These are phyloP conservation scores for Trypanosoma boissoni DNA, from an alignment of 208 protist genomes.

Conservation along the genomic window DNA sequence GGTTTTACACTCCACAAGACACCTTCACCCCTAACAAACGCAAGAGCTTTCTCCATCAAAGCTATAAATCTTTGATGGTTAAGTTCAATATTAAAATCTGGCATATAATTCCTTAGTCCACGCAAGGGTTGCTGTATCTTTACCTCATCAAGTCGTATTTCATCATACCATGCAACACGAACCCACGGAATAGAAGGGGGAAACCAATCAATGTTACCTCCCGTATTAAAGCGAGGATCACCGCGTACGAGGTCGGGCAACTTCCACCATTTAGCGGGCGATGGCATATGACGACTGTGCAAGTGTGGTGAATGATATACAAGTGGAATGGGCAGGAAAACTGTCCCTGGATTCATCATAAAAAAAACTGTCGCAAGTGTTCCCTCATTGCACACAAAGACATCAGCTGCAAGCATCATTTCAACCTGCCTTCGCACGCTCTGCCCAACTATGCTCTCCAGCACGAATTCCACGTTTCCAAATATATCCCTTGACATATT, in stretches of 20 bases:
- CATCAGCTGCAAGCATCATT: constrained; percentile 26
- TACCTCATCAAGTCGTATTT: constrained; percentile 18
- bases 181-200: constrained; percentile 30
- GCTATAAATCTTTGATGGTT: constrained; percentile 14
- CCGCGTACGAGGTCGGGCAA: constrained; percentile 22
- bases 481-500: background rate
- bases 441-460: constrained; percentile 16
- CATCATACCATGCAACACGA: constrained; percentile 21
- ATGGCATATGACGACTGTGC: constrained; percentile 9
- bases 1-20: constrained; percentile 7
- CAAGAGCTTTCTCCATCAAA: constrained; percentile 12
- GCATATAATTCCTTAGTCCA: constrained; percentile 30
- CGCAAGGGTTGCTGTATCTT: constrained; percentile 18
- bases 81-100: constrained; percentile 26
- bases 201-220: constrained; percentile 42
- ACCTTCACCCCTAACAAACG: constrained; percentile 9
- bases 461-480: constrained; percentile 3
- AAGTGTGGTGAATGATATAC: constrained; percentile 25
- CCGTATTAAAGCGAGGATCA: constrained; percentile 26
- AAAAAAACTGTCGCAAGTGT: constrained; percentile 32
- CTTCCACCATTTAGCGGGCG: constrained; percentile 12
- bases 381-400: constrained; percentile 37
- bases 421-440: constrained; percentile 24
- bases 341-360: constrained; percentile 29
- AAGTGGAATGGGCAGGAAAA: constrained; percentile 24